These are phyloP conservation scores for Protostelium mycophagum DNA, from an alignment of 78 protist species.

Conservation along the genomic window DNA sequence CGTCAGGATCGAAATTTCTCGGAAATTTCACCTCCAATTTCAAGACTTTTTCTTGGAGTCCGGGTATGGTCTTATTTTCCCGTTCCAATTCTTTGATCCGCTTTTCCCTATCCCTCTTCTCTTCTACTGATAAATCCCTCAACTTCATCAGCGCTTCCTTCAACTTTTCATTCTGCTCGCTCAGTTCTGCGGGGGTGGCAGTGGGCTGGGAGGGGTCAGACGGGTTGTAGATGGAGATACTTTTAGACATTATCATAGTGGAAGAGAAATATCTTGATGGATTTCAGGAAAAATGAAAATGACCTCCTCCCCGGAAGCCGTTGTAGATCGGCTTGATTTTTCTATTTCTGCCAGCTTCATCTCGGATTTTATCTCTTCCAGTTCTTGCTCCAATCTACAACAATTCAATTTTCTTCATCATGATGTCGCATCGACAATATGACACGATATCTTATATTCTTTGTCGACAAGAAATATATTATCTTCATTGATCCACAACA, in stretches of 20 bases:
- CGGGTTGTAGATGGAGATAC: neutral
- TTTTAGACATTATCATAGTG: no score
- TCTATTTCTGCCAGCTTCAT: neutral
- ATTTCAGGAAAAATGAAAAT: no score
- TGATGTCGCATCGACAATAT: no score
- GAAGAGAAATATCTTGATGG: no score
- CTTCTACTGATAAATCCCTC: slow-evolving; percentile 40
- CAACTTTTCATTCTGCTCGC: slow-evolving; percentile 45
- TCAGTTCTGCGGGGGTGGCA: slow-evolving; percentile 10
- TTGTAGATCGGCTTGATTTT: neutral
- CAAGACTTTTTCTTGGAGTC: slow-evolving; percentile 9
- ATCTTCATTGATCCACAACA: no score
- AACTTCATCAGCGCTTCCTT: slow-evolving; percentile 50
- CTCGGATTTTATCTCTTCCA: neutral
- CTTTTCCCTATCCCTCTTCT: slow-evolving; percentile 48
- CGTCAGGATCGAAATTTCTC: neutral
- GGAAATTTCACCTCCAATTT: slow-evolving; percentile 12
- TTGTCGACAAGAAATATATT: no score
- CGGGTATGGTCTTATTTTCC: slow-evolving; percentile 3
- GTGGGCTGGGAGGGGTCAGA: neutral
- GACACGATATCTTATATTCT: no score
- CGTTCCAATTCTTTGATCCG: slow-evolving; percentile 28
- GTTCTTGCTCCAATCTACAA: neutral
- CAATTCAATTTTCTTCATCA: neutral
- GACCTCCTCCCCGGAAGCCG: neutral